Conservation (phyloP, 208 protist species). For the Leishmania guyanensis region DNA sequence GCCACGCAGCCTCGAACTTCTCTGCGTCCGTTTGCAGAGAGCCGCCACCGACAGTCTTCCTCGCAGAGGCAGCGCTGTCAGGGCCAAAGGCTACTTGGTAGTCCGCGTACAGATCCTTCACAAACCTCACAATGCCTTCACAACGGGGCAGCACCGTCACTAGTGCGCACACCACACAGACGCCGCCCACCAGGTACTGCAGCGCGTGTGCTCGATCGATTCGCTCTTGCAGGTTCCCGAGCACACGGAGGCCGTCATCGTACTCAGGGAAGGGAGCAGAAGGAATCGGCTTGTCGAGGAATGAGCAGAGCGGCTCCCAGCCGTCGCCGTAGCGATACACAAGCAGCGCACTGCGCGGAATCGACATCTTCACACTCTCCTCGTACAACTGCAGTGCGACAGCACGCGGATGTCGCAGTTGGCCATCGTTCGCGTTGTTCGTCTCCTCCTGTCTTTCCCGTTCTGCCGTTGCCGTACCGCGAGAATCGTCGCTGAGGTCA, state of each 20-base stretch:
- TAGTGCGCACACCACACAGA: conserved; percentile 20
- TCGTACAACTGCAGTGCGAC: conserved; percentile 60
- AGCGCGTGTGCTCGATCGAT: conserved; percentile 58
- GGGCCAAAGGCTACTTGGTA: conserved; percentile 34
- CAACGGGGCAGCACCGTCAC: conserved; percentile 30
- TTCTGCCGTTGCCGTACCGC: neutral
- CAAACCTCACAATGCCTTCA: conserved; percentile 7
- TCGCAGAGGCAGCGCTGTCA: neutral
- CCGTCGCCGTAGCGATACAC: conserved; percentile 73
- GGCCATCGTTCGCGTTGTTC: neutral
- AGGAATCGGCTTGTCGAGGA: conserved; percentile 65
- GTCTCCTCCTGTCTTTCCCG: neutral
- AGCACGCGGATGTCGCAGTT: conserved; percentile 33
- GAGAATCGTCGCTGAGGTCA: neutral
- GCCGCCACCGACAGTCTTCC: neutral
- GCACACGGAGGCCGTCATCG: conserved; percentile 56
- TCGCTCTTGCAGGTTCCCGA: conserved; percentile 63
- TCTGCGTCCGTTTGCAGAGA: conserved; percentile 4
- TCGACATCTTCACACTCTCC: conserved; percentile 47
- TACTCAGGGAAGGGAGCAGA: conserved; percentile 62
- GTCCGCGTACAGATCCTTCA: conserved; percentile 34
- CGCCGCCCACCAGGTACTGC: conserved; percentile 26
- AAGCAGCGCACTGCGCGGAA: conserved; percentile 49
- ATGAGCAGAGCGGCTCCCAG: conserved; percentile 74
- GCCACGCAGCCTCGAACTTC: conserved; percentile 31